These are phyloP conservation scores for Dalbergia cochinchinensis DNA, from an alignment of 306 rosid genomes.

Conservation along the genomic window DNA sequence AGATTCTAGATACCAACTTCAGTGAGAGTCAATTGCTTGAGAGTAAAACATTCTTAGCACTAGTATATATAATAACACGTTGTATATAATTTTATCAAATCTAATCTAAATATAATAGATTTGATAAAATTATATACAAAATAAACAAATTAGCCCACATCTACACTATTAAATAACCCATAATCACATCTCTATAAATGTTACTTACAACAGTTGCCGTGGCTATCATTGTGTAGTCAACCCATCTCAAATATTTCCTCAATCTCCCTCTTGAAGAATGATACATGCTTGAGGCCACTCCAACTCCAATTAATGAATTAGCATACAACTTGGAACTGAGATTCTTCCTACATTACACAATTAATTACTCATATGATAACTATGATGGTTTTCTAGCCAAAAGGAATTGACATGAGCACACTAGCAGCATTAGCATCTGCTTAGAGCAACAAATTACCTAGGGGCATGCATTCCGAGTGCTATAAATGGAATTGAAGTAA, in stretches of 20 bases:
- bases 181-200: conserved; percentile 10
- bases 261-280: conserved; percentile 84
- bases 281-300: conserved; percentile 93
- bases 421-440: neutral
- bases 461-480: conserved; percentile 88
- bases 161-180: conserved; percentile 2
- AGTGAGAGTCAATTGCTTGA: too few species aligned
- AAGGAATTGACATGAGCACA: neutral
- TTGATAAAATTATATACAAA: too few species aligned
- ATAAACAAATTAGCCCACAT: too few species aligned
- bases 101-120: too few species aligned
- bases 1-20: too few species aligned
- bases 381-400: conserved; percentile 20
- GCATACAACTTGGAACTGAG: conserved; percentile 81
- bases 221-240: conserved; percentile 96
- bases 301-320: conserved; percentile 97
- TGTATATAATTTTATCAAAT: too few species aligned
- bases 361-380: conserved; percentile 39
- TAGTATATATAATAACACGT: too few species aligned
- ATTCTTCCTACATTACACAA: conserved; percentile 73
- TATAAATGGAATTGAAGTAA: conserved; percentile 90
- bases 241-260: conserved; percentile 87
- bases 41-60: too few species aligned
- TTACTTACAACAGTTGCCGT: conserved; percentile 86
- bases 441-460: conserved; percentile 62